phyloP scores from a whole-genome alignment of 768 basidiomycete genomes.

The Stropharia rugosoannulata region DNA sequence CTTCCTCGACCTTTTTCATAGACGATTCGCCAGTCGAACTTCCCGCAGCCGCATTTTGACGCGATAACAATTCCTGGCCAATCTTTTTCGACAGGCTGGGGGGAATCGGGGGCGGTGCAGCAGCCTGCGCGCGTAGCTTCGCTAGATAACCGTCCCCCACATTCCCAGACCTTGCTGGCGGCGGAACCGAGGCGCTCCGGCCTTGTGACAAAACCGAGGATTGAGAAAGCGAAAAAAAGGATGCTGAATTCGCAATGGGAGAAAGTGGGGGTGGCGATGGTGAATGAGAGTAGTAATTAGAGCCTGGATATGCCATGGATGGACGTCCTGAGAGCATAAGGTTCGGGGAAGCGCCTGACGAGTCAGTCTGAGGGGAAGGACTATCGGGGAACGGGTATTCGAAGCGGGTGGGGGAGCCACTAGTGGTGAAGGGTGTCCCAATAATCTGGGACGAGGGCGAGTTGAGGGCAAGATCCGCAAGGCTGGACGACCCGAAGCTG shows the following conservation, averaged over 20 bases:
- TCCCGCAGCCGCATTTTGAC: too few species aligned
- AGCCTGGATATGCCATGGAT: too few species aligned
- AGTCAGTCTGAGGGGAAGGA: background rate
- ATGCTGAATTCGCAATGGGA: background rate
- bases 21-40: too few species aligned
- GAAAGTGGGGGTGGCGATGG: background rate
- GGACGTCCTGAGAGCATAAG: background rate
- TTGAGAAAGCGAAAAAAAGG: background rate
- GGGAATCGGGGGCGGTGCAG: slow-evolving; percentile 12
- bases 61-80: too few species aligned
- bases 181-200: background rate
- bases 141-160: background rate
- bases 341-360: background rate
- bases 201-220: background rate
- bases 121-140: slow-evolving; percentile 14
- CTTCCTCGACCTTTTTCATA: too few species aligned
- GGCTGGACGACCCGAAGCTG: slow-evolving; percentile 1
- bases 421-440: slow-evolving; percentile 27
- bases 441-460: slow-evolving; percentile 27
- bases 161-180: background rate
- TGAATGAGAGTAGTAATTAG: background rate
- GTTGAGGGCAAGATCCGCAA: slow-evolving; percentile 25
- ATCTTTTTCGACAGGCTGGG: slow-evolving; percentile 16
- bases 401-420: slow-evolving; percentile 19
- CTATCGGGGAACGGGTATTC: slow-evolving; percentile 32